Conservation (phyloP, 768 basidiomycete genomes). For the Lentinula aciculospora region DNA sequence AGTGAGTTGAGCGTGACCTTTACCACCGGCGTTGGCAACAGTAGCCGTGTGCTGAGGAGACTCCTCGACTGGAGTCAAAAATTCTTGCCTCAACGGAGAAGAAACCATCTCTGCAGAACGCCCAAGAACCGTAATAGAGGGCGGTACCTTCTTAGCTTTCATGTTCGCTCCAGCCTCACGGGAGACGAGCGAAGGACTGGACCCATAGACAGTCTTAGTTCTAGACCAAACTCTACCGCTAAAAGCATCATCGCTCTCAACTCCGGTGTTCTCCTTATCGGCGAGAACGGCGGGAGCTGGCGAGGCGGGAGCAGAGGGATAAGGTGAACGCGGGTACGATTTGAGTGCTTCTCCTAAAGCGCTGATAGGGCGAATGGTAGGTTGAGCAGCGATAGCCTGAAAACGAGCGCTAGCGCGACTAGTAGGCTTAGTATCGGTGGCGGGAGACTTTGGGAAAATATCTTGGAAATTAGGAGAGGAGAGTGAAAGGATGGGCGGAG, state of each 20-base stretch:
- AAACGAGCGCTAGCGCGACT: constrained; percentile 4
- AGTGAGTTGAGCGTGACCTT: constrained; percentile 15
- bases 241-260: background rate
- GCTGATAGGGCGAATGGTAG: constrained; percentile 2
- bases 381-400: background rate
- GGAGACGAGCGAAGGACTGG: background rate
- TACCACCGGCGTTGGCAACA: background rate
- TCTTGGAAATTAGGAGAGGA: background rate
- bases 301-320: background rate
- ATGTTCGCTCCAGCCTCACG: background rate
- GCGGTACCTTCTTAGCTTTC: constrained; percentile 1
- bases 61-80: background rate
- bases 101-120: background rate
- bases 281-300: background rate
- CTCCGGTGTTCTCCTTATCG: background rate
- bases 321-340: constrained; percentile 5
- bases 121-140: background rate
- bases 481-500: background rate
- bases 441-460: background rate
- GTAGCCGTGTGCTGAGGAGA: background rate
- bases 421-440: background rate
- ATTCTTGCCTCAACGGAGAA: constrained; percentile 2
- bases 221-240: background rate
- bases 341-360: background rate
- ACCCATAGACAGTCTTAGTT: background rate